A percentile compares a stretch with the other conserved stretches of the same genome.
These are phyloP conservation scores for Pascua guehoae DNA, from an alignment of 1,284 basidiomycete genomes.

Conservation along the genomic window DNA sequence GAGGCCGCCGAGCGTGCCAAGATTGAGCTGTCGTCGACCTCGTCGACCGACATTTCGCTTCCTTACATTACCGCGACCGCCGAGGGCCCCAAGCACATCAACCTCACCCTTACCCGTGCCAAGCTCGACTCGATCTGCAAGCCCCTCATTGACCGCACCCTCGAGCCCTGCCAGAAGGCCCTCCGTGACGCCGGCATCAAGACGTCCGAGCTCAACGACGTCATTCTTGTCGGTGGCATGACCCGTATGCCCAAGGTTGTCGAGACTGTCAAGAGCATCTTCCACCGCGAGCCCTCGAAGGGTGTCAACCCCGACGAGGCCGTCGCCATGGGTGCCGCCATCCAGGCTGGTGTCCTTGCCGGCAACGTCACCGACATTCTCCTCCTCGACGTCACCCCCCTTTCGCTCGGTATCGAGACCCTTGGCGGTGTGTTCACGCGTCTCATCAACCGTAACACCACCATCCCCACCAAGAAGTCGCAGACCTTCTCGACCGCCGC, in stretches of 20 bases:
- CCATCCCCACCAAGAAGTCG: slow-evolving; percentile 99
- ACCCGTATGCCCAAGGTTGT: slow-evolving; percentile 93
- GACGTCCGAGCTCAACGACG: slow-evolving; percentile 86
- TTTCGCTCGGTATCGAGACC: slow-evolving; percentile 74
- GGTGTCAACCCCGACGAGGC: slow-evolving; percentile 98
- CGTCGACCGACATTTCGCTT: slow-evolving; percentile 91
- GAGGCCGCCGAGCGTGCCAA: slow-evolving; percentile 99
- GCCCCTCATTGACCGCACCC: slow-evolving; percentile 78
- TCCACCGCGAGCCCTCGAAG: slow-evolving; percentile 93
- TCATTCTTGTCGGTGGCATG: slow-evolving; percentile 98
- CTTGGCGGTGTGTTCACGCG: slow-evolving; percentile 97
- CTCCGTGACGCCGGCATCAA: slow-evolving; percentile 87
- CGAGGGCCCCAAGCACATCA: slow-evolving; percentile 94
- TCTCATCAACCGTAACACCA: slow-evolving; percentile 92
- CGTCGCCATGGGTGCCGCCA: slow-evolving; percentile 86
- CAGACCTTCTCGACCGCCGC: slow-evolving; percentile 98
- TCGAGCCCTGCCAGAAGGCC: slow-evolving; percentile 98
- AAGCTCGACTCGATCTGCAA: slow-evolving; percentile 85
- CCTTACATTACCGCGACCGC: slow-evolving; percentile 97
- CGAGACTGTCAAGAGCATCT: slow-evolving; percentile 87
- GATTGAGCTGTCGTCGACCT: slow-evolving; percentile 91
- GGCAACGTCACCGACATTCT: slow-evolving; percentile 96
- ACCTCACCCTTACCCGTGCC: slow-evolving; percentile 79
- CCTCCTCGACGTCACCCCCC: slow-evolving; percentile 89
- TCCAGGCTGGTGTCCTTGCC: slow-evolving; percentile 91